Evolutionary conservation across 345 rosid species (phyloP).

Genomic region (Linum trigynum): DNA sequence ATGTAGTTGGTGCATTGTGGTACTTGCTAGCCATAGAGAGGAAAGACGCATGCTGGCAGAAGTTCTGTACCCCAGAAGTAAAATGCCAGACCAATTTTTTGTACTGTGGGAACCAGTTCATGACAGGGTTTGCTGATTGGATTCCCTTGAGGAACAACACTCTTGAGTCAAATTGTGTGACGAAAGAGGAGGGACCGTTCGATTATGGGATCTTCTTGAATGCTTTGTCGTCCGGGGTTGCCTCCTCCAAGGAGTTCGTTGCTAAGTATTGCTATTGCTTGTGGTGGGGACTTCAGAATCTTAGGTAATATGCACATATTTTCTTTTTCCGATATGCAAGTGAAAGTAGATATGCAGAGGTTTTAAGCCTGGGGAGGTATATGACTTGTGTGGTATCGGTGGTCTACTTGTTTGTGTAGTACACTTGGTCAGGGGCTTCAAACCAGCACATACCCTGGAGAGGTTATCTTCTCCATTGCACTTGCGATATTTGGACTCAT

Average conservation of each 20-base stretch:
- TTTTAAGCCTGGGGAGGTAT: too few relatives aligned
- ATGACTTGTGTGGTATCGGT: background rate
- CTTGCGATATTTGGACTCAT: slow-evolving; percentile 83
- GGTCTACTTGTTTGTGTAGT: slow-evolving; percentile 26
- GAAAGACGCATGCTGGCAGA: slow-evolving; percentile 68
- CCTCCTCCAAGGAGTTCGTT: slow-evolving; percentile 65
- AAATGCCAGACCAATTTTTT: slow-evolving; percentile 40
- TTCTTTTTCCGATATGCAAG: too few relatives aligned
- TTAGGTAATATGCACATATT: slow-evolving; percentile 39
- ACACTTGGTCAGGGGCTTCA: slow-evolving; percentile 96
- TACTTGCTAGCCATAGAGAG: slow-evolving; percentile 81
- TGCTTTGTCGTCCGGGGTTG: slow-evolving; percentile 66
- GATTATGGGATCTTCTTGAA: slow-evolving; percentile 62
- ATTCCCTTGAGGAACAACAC: slow-evolving; percentile 11
- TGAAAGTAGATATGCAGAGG: too few relatives aligned
- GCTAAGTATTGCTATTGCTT: slow-evolving; percentile 76
- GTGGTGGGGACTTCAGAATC: slow-evolving; percentile 99
- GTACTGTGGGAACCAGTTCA: slow-evolving; percentile 59
- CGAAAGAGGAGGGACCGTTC: slow-evolving; percentile 36
- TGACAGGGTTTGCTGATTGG: slow-evolving; percentile 52
- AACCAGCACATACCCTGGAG: slow-evolving; percentile 83
- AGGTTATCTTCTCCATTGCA: slow-evolving; percentile 72
- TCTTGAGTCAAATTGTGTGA: slow-evolving; percentile 33
- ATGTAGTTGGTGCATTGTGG: slow-evolving; percentile 97
- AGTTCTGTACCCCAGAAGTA: slow-evolving; percentile 25